Evolutionary conservation across 768 basidiomycete species (phyloP).

Genomic region (Lactifluus piperatus): DNA sequence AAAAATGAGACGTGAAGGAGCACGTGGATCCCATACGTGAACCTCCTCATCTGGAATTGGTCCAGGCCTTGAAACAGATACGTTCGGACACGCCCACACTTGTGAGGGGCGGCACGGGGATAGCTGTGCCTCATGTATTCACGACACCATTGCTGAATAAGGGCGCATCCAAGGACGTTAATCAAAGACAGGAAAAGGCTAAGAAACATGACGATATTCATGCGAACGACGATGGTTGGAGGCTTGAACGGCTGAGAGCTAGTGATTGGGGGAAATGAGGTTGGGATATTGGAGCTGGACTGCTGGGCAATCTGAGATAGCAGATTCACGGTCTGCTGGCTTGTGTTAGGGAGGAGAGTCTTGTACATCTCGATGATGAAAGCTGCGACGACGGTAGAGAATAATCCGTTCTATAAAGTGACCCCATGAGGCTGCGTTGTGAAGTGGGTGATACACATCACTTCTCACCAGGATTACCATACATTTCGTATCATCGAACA

Average conservation of each 20-base stretch:
- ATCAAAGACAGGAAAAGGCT: constrained; percentile 10
- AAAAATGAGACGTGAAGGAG: constrained; percentile 9
- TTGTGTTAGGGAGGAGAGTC: not conserved
- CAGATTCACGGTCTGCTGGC: not conserved
- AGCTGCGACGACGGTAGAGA: constrained; percentile 18
- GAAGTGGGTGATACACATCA: not conserved
- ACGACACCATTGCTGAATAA: constrained; percentile 17
- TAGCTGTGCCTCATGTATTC: not conserved
- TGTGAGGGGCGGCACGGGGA: not conserved
- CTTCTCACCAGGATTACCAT: constrained; percentile 18
- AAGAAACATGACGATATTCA: constrained; percentile 13
- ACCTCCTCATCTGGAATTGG: constrained; percentile 2
- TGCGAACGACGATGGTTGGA: not conserved
- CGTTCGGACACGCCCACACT: constrained; percentile 7
- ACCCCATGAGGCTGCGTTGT: not conserved
- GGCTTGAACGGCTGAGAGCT: not conserved
- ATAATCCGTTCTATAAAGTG: constrained; percentile 9
- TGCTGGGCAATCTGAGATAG: not conserved
- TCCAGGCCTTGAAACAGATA: constrained; percentile 2
- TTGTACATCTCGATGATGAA: constrained; percentile 20
- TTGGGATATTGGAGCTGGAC: not conserved
- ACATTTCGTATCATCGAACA: constrained; percentile 13
- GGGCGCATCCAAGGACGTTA: constrained; percentile 8
- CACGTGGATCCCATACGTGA: constrained; percentile 5
- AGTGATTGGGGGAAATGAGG: not conserved